phyloP scores from a whole-genome alignment of 768 basidiomycete species.

The Termitomyces sp. region DNA sequence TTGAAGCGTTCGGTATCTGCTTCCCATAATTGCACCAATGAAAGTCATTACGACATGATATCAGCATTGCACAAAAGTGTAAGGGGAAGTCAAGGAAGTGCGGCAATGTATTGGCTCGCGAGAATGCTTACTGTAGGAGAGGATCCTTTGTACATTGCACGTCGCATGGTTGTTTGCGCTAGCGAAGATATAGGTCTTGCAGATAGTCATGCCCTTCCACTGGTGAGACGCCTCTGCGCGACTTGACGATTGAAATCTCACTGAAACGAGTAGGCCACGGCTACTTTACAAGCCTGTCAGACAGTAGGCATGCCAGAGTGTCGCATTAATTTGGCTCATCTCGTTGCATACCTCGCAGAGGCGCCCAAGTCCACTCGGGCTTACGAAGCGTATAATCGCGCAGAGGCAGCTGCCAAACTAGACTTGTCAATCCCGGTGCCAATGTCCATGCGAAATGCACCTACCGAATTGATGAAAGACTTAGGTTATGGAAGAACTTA shows the following conservation, averaged over 20 bases:
- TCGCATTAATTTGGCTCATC: conserved; percentile 72
- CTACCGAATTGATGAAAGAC: conserved; percentile 64
- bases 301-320: conserved; percentile 80
- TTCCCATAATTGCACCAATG: conserved; percentile 73
- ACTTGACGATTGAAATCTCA: background rate
- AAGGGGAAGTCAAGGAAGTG: conserved; percentile 69
- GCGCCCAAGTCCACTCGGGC: conserved; percentile 77
- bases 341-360: conserved; percentile 75
- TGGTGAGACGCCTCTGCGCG: conserved; percentile 38
- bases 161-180: conserved; percentile 74
- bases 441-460: conserved; percentile 70
- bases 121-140: conserved; percentile 79
- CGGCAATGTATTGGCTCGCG: conserved; percentile 86
- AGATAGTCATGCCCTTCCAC: conserved; percentile 68
- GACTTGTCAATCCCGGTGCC: conserved; percentile 60
- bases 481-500: conserved; percentile 66
- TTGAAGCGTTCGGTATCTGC: conserved; percentile 60
- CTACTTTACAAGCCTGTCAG: conserved; percentile 61
- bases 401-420: conserved; percentile 54
- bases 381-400: conserved; percentile 72
- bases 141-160: conserved; percentile 72
- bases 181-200: conserved; percentile 86
- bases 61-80: conserved; percentile 82
- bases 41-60: conserved; percentile 77
- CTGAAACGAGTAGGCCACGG: conserved; percentile 44